phyloP scores from a whole-genome alignment of 1,139 yeast species.

The Petasospora rhodanensis region DNA sequence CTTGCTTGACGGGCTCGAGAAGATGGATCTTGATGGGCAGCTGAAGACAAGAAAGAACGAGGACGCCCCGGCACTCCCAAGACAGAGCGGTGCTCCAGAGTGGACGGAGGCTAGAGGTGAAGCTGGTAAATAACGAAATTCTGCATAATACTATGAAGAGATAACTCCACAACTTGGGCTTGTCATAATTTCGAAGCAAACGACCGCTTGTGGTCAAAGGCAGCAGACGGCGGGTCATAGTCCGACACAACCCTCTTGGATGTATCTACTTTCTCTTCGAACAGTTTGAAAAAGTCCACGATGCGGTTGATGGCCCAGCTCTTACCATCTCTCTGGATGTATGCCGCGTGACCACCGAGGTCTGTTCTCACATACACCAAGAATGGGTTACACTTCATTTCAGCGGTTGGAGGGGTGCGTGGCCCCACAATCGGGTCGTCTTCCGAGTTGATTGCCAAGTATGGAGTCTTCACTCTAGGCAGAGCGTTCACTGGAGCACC shows the following conservation, averaged over 20 bases:
- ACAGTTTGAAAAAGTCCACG: constrained; percentile 53
- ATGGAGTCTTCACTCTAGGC: constrained; percentile 56
- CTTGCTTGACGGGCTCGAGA: constrained; percentile 39
- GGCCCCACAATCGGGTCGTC: constrained; percentile 87
- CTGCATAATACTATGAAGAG: no score
- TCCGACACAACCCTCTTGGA: constrained; percentile 15
- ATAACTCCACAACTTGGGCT: no score
- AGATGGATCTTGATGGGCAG: constrained; percentile 30
- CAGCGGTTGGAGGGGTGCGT: constrained; percentile 58
- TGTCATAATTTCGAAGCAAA: no score
- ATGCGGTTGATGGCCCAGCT: constrained; percentile 74
- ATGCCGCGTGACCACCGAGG: constrained; percentile 85
- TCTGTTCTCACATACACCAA: constrained; percentile 61
- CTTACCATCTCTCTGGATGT: constrained; percentile 49
- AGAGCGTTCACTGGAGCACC: constrained; percentile 63
- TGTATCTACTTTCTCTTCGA: constrained; percentile 37
- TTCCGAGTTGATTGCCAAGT: constrained; percentile 59
- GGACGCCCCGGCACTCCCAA: constrained; percentile 30
- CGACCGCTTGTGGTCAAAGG: constrained; percentile 18
- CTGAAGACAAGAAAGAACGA: constrained; percentile 9
- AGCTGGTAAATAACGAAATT: constrained; percentile 48
- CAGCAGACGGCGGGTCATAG: constrained; percentile 15
- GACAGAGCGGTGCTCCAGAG: constrained; percentile 71
- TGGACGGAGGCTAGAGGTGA: constrained; percentile 83
- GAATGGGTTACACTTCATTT: constrained; percentile 64